These are phyloP conservation scores for Hippophae tibetana DNA, from an alignment of 306 rosid genomes.

Conservation along the genomic window DNA sequence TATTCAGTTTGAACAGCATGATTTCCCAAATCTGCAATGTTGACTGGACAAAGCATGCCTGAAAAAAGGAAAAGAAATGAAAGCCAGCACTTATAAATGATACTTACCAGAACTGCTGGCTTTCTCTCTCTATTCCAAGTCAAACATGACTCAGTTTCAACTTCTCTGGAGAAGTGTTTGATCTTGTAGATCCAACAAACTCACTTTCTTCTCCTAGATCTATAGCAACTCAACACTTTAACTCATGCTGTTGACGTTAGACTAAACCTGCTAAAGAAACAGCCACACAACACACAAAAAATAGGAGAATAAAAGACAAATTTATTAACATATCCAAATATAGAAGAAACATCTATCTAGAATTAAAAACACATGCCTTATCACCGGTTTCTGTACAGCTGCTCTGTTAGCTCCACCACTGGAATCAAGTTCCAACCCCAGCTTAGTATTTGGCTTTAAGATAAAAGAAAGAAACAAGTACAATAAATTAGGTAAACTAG, in stretches of 20 bases:
- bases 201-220: no score
- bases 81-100: slow-evolving; percentile 59
- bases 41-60: slow-evolving; percentile 17
- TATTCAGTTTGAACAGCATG: slow-evolving; percentile 5
- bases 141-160: background rate
- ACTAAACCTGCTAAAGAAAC: slow-evolving; percentile 40
- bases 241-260: slow-evolving; percentile 40
- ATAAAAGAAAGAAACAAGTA: slow-evolving; percentile 15
- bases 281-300: slow-evolving; percentile 9
- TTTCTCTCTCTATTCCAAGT: slow-evolving; percentile 23
- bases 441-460: slow-evolving; percentile 46
- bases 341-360: background rate
- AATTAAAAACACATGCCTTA: slow-evolving; percentile 47
- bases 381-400: slow-evolving; percentile 31
- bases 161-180: no score
- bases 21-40: slow-evolving; percentile 1
- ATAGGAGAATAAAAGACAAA: slow-evolving; percentile 32
- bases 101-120: slow-evolving; percentile 75
- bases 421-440: slow-evolving; percentile 39
- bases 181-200: no score
- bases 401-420: slow-evolving; percentile 26
- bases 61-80: slow-evolving; percentile 40
- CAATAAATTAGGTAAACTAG: slow-evolving; percentile 24
- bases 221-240: background rate
- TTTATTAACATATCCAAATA: no score